These are phyloP conservation scores for Penicillium antarcticum DNA, from an alignment of 495 filamentous ascomycete species.

Conservation along the genomic window DNA sequence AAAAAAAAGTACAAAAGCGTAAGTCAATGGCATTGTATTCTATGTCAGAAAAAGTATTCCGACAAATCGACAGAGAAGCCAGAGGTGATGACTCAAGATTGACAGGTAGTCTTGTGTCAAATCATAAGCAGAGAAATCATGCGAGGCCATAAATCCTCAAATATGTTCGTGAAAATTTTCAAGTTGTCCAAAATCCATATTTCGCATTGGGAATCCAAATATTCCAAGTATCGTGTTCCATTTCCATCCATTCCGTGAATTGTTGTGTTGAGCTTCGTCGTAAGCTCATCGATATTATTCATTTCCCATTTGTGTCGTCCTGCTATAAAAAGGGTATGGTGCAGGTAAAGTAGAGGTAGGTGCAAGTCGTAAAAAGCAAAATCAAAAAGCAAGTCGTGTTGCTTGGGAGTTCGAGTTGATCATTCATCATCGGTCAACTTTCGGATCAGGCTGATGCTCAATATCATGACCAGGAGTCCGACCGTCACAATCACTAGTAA, in stretches of 20 bases:
- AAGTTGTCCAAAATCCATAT: conserved; percentile 20
- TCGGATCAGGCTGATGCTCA: conserved; percentile 74
- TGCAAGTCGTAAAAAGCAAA: conserved; percentile 12
- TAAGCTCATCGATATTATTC: conserved; percentile 30
- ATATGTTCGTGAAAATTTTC: conserved; percentile 18
- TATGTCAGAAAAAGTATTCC: background rate
- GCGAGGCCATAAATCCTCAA: conserved; percentile 15
- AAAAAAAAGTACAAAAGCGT: conserved; percentile 1
- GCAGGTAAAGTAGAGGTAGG: conserved; percentile 6
- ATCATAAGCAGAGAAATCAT: background rate
- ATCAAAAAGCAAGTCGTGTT: conserved; percentile 6
- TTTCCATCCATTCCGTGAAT: conserved; percentile 10
- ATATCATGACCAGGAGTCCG: conserved; percentile 90
- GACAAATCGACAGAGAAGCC: background rate
- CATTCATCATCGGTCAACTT: conserved; percentile 49
- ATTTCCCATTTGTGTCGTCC: conserved; percentile 31
- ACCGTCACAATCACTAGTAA: conserved; percentile 91
- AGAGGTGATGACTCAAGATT: background rate
- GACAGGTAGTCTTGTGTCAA: background rate
- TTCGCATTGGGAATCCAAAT: conserved; percentile 9
- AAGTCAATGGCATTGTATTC: background rate
- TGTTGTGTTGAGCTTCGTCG: conserved; percentile 10
- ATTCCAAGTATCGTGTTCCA: conserved; percentile 15
- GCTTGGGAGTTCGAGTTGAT: background rate
- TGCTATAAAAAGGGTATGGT: conserved; percentile 19